Conservation (phyloP, 2,329 filamentous ascomycete genomes). For the Diaporthe sp. region DNA sequence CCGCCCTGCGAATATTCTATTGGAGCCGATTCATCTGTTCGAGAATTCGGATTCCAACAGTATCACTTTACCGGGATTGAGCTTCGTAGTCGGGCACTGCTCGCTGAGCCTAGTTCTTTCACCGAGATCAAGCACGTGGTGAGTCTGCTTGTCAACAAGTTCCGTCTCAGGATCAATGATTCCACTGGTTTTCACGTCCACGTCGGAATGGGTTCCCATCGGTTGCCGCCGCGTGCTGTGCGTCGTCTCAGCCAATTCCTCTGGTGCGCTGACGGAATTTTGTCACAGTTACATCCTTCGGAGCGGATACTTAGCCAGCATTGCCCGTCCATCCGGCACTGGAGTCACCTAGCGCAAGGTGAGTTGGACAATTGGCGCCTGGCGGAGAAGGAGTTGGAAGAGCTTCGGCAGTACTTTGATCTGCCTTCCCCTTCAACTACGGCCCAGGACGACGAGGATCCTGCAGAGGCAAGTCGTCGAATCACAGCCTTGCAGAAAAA, state of each 20-base stretch:
- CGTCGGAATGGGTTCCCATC: background rate
- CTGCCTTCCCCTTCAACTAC: rapidly evolving
- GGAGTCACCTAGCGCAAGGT: background rate
- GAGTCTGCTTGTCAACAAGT: background rate
- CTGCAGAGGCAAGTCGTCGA: too few relatives aligned
- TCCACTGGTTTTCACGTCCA: background rate
- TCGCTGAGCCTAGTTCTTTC: background rate
- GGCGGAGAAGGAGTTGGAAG: background rate
- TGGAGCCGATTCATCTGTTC: background rate
- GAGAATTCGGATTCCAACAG: background rate
- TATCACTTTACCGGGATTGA: background rate
- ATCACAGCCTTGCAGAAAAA: background rate
- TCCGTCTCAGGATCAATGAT: background rate
- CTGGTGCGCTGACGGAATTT: background rate
- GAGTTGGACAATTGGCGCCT: background rate
- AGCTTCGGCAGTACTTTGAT: background rate
- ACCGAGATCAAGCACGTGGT: background rate
- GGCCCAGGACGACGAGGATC: background rate
- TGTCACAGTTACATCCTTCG: background rate
- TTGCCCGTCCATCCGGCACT: background rate
- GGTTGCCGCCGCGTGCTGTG: background rate
- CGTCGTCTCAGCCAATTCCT: background rate
- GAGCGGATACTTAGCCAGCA: background rate
- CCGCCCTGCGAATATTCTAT: background rate
- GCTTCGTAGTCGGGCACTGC: background rate